These are phyloP conservation scores for Eucalyptus pauciflora DNA, from an alignment of 345 rosid species.

Conservation along the genomic window DNA sequence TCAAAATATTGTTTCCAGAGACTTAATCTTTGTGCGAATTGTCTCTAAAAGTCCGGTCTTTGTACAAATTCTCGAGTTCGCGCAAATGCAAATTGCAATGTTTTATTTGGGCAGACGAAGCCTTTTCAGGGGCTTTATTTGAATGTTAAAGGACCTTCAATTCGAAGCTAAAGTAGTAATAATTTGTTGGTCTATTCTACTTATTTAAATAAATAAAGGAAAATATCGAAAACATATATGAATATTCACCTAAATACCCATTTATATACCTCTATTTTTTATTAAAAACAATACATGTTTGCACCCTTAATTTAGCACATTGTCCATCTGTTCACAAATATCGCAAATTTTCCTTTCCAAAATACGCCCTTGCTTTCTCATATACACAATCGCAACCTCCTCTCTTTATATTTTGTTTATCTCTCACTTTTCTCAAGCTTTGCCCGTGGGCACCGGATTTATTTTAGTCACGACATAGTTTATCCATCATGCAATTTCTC, in stretches of 20 bases:
- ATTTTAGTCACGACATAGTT: neutral
- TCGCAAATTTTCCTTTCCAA: neutral
- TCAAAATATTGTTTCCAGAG: neutral
- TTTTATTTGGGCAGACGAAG: neutral
- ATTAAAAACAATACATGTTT: no score
- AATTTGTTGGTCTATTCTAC: rapidly evolving
- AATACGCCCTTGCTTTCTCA: neutral
- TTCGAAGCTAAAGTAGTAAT: no score
- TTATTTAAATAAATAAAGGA: no score
- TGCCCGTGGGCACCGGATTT: neutral
- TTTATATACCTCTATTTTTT: no score
- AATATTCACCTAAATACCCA: no score
- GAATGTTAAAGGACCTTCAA: neutral
- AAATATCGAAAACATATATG: no score
- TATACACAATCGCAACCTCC: neutral
- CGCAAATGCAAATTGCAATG: neutral
- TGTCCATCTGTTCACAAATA: neutral
- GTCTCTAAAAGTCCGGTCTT: no score
- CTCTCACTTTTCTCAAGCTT: neutral
- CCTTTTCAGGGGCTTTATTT: neutral
- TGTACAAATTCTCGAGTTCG: no score
- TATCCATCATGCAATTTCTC: neutral
- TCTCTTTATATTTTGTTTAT: neutral
- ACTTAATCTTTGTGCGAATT: neutral
- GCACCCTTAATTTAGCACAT: no score